Evolutionary conservation across 148 eudicot genomes (phyloP), one percentile per base, ranked within the genome.

Genomic region (Suaeda aralocaspica): DNA sequence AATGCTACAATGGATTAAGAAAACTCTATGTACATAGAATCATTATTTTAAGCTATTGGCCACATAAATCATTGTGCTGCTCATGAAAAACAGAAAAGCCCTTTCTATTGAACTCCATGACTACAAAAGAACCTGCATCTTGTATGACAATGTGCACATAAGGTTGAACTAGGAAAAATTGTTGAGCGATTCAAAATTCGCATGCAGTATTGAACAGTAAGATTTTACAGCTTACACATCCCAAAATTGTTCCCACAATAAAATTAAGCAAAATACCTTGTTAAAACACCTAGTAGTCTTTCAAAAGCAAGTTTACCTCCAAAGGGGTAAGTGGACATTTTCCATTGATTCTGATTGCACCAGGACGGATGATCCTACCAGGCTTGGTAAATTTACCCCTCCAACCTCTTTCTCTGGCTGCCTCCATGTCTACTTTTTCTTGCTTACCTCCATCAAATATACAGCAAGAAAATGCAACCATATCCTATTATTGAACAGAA

Each of bases 381-480:
- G 83, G 97, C 76, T 84, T 94, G 16, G 97, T 91, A 70, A 94
- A 94, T 81, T 94, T 94, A 67, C 97, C 99, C 77, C 86, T 94
- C 99, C 99, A 94, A 69, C 99, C 99, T 69, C 87, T 92, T 81
- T 94, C 99, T 68, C 99, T 86, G 29, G 99, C 99, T 66, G 93
- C 91, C 63, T 84, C 89, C 99, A 94, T 91, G 78, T 91, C 97
- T 78, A 74, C 66, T 66, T 76, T 82, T 78, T 91, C 99, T 81
- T 87, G 76, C 53, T 72, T 75, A 46, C 93, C 96, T 73, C 99
- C 97, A 80, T 90, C 96, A 82, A 86, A 94, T 19, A 91, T 67
- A 69, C 99, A 94, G 73, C 99, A 94, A 66, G 99, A 94, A 70
- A 94, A 94, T 51, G 99, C 99, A 82, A 94, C 99, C 99, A 94